These are phyloP conservation scores for Trichophyton equinum DNA, from an alignment of 2,329 filamentous ascomycete genomes.

Conservation along the genomic window DNA sequence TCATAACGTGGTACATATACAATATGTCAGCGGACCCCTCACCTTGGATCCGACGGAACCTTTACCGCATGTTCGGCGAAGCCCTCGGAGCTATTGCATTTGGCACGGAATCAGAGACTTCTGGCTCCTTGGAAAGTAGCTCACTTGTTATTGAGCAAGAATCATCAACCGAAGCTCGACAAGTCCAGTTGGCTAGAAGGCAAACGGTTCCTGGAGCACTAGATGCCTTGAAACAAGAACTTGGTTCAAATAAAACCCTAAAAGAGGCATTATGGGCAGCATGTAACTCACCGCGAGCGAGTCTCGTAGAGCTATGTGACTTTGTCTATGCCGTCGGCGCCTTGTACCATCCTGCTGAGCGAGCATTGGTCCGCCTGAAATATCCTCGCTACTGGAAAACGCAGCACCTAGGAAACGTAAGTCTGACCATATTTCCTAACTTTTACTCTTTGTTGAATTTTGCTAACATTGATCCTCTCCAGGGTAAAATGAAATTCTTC, in stretches of 20 bases:
- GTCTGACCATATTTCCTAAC: constrained; percentile 4
- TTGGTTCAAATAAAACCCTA: constrained; percentile 38
- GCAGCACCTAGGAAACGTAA: constrained; percentile 41
- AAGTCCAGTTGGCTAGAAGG: constrained; percentile 42
- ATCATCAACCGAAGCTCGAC: constrained; percentile 38
- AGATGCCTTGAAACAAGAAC: constrained; percentile 42
- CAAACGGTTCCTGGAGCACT: constrained; percentile 48
- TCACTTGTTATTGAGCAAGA: constrained; percentile 48
- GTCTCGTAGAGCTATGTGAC: constrained; percentile 42
- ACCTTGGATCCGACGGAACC: constrained; percentile 42
- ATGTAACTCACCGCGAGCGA: constrained; percentile 39
- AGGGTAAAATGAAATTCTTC: constrained; percentile 35
- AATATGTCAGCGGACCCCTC: constrained; percentile 46
- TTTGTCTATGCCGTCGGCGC: constrained; percentile 46
- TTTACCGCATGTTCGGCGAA: constrained; percentile 42
- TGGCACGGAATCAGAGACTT: constrained; percentile 33
- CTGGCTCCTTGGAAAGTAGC: constrained; percentile 22
- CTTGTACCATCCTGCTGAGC: constrained; percentile 42
- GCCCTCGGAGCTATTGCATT: constrained; percentile 48
- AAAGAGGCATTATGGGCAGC: constrained; percentile 46
- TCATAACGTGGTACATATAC: constrained; percentile 46
- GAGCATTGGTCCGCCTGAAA: constrained; percentile 38
- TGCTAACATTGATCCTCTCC: neutral
- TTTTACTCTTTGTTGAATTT: neutral
- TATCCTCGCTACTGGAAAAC: constrained; percentile 47